Conservation (phyloP, 148 eudicot genomes). For the Rhododendron mucronatum region DNA sequence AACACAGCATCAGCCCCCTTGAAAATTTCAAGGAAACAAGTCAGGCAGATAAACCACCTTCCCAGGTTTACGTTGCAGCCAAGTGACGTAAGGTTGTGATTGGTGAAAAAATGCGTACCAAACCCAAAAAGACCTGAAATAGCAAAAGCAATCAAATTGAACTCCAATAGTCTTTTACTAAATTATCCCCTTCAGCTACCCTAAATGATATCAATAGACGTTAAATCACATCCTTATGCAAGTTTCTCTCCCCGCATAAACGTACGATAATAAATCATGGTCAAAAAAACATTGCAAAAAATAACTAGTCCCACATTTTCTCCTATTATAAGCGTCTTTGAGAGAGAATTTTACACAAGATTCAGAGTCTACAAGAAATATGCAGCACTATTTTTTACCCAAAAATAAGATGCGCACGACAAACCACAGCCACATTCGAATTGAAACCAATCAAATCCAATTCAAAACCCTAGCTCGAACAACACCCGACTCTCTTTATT, state of each 20-base stretch:
- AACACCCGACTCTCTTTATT: slow-evolving; percentile 59
- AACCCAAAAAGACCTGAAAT: background rate
- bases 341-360: slow-evolving; percentile 29
- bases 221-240: background rate
- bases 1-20: too few species aligned
- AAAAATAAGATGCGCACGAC: background rate
- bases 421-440: slow-evolving; percentile 13
- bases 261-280: background rate
- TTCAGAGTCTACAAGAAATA: slow-evolving; percentile 13
- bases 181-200: background rate
- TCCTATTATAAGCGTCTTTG: slow-evolving; percentile 13
- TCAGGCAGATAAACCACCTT: too few species aligned
- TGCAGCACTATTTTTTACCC: background rate
- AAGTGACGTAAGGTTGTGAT: too few species aligned
- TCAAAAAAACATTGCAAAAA: background rate
- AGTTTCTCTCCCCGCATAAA: slow-evolving; percentile 2
- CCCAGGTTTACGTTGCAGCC: too few species aligned
- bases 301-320: background rate
- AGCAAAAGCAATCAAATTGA: background rate
- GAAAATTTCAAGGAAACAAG: too few species aligned
- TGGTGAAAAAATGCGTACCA: too few species aligned
- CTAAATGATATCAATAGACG: background rate
- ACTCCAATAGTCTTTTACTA: background rate
- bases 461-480: slow-evolving; percentile 34
- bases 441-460: background rate